Base-by-base conservation (phyloP, 805 yeast genomes). In the Monosporozyma yasuniensis region DNA sequence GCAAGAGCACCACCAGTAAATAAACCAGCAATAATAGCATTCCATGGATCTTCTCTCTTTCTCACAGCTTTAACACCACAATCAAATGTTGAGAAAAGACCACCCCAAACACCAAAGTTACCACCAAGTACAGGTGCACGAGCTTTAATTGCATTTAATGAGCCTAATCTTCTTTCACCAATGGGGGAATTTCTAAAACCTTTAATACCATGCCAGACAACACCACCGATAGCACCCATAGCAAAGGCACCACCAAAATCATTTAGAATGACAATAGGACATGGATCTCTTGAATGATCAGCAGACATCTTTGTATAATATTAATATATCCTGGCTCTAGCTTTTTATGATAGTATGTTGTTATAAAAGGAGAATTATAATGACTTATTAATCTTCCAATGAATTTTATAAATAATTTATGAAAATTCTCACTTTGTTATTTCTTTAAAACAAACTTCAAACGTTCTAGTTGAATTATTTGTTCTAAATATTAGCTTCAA, bases 61-160 rank as follows among this genome's bases (percentile, higher is more conserved):
- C 99, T 86, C 42, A 93, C 80, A 2, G 91, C 96, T 70, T 91
- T 93, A 44, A 93, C 95, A 14, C 90, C 79, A 76, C 99, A 93
- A 71, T 93, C 99, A 65, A 83, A 93, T 12, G 95, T 84, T 32
- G 97, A 88, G 67, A 93, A 93, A 61, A 93, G 74, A 53, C 99
- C 99, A 76, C 99, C 99, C 99, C 99, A 93, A 38, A 87, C 96
- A 73, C 99, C 99, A 64, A 93, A 91, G 71, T 93, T 93, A 65
- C 99, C 99, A 58, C 99, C 99, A 49, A 91, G 89, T 46, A 91
- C 96, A 38, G 99, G 99, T 2, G 97, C 98, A 69, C 99, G 80
- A 47, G 96, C 87, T 66, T 88, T 88, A 60, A 93, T 84, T 38
- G 98, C 97, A 41, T 87, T 75, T 49, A 91, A 66, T 19, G 96